Percentiles rank a stretch among this genome's conserved stretches.
Evolutionary conservation across 1,284 basidiomycete genomes (phyloP).

Genomic region (Psilocybe mexicana): DNA sequence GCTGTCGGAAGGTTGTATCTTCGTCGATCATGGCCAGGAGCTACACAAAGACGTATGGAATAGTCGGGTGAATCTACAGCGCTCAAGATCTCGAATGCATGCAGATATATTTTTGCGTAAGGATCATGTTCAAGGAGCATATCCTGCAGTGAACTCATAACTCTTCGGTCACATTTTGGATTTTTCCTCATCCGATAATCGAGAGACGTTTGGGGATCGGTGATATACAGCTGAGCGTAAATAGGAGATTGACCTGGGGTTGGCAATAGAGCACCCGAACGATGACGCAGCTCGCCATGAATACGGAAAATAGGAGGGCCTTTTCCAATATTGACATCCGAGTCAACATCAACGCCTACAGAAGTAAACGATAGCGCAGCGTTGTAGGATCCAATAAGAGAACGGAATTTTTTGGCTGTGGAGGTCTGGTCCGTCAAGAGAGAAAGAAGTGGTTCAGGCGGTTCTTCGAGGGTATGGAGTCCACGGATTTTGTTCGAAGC

Average conservation of each 20-base stretch:
- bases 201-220: slow-evolving; percentile 32
- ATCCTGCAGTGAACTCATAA: slow-evolving; percentile 28
- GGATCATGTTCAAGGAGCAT: slow-evolving; percentile 29
- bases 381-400: slow-evolving; percentile 34
- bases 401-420: slow-evolving; percentile 5
- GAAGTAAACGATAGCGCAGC: slow-evolving; percentile 40
- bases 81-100: slow-evolving; percentile 33
- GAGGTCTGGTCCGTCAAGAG: not conserved
- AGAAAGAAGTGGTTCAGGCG: slow-evolving; percentile 3
- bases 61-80: slow-evolving; percentile 18
- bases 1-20: slow-evolving; percentile 37
- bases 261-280: slow-evolving; percentile 32
- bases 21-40: slow-evolving; percentile 26
- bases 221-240: slow-evolving; percentile 18
- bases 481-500: not conserved
- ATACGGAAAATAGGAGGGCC: slow-evolving; percentile 35
- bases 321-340: slow-evolving; percentile 26
- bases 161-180: slow-evolving; percentile 17
- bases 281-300: slow-evolving; percentile 38
- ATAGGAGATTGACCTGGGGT: slow-evolving; percentile 17
- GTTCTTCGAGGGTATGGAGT: not conserved
- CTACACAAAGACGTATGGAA: slow-evolving; percentile 22
- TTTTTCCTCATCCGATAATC: slow-evolving; percentile 25
- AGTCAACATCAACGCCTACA: slow-evolving; percentile 32
- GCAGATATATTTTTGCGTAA: slow-evolving; percentile 31